These are phyloP conservation scores for Aspergillus asperescens DNA, from an alignment of 495 filamentous ascomycete species.

Conservation along the genomic window DNA sequence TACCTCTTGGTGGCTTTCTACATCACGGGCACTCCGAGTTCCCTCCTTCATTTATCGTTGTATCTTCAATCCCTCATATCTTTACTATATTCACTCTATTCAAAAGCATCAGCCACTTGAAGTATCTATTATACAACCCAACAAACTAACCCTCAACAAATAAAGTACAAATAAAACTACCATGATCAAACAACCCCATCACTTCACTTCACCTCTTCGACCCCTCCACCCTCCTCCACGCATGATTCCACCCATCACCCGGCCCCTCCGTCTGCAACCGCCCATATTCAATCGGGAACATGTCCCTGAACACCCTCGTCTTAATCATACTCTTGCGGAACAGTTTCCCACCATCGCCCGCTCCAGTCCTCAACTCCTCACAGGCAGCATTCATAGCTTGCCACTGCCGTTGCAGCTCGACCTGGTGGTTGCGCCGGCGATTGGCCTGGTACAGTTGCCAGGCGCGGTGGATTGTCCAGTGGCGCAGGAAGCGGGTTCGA, in stretches of 20 bases:
- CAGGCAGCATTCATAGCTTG: constrained; percentile 73
- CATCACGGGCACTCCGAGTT: constrained; percentile 14
- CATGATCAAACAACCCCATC: constrained; percentile 11
- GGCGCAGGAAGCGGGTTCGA: constrained; percentile 80
- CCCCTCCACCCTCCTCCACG: constrained; percentile 40
- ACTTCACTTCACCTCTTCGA: constrained; percentile 11
- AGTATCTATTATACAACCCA: constrained; percentile 2
- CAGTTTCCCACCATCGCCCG: constrained; percentile 69
- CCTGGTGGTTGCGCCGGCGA: constrained; percentile 53
- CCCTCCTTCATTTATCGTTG: constrained; percentile 19
- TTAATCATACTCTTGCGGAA: constrained; percentile 83
- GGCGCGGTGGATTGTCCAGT: constrained; percentile 99
- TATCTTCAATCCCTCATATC: background rate
- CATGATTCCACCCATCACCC: constrained; percentile 72
- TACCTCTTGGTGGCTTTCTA: constrained; percentile 10
- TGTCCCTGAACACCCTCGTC: constrained; percentile 60
- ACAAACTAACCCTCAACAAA: background rate
- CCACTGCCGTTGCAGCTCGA: constrained; percentile 67
- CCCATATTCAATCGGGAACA: constrained; percentile 84
- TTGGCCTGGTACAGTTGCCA: constrained; percentile 70
- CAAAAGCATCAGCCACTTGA: background rate
- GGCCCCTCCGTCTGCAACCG: constrained; percentile 76
- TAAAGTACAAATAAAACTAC: too few species aligned
- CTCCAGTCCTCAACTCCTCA: constrained; percentile 70
- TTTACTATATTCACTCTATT: background rate